These are phyloP conservation scores for Collybia nuda DNA, from an alignment of 768 basidiomycete genomes.

Conservation along the genomic window DNA sequence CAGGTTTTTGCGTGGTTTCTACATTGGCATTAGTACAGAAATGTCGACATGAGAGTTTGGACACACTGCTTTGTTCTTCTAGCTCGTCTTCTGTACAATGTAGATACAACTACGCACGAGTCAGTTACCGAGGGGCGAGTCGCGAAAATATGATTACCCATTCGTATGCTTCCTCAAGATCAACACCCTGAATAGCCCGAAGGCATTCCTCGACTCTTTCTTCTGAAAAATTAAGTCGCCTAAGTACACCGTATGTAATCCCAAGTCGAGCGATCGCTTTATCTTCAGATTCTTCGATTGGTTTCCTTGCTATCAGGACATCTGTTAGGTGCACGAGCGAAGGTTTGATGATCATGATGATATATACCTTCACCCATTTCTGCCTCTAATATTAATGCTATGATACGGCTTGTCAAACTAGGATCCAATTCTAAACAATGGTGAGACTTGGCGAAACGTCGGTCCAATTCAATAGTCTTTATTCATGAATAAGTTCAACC, in stretches of 20 bases:
- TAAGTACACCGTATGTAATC: constrained; percentile 77
- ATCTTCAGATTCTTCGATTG: constrained; percentile 62
- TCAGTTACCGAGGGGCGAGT: constrained; percentile 3
- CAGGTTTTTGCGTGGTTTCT: constrained; percentile 7
- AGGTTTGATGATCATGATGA: neutral
- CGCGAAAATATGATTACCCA: constrained; percentile 57
- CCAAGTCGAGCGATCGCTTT: constrained; percentile 71
- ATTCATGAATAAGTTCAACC: neutral
- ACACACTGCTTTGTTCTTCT: constrained; percentile 31
- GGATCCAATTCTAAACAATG: constrained; percentile 64
- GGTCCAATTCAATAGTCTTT: constrained; percentile 81
- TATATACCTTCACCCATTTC: constrained; percentile 29
- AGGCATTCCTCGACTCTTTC: constrained; percentile 73
- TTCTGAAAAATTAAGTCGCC: constrained; percentile 75
- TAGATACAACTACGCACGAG: constrained; percentile 52
- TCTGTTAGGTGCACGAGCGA: constrained; percentile 11
- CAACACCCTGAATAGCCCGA: constrained; percentile 56
- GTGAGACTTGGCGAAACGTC: constrained; percentile 66
- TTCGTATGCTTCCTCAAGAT: constrained; percentile 86
- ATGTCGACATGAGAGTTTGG: too few species aligned
- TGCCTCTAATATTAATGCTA: constrained; percentile 46
- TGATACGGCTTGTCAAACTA: constrained; percentile 53
- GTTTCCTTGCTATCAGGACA: constrained; percentile 27
- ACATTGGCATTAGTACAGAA: neutral
- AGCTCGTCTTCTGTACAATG: constrained; percentile 66